Evolutionary conservation across 163 green algal species (phyloP).

Genomic region (Coccomyxa subellipsoidea): DNA sequence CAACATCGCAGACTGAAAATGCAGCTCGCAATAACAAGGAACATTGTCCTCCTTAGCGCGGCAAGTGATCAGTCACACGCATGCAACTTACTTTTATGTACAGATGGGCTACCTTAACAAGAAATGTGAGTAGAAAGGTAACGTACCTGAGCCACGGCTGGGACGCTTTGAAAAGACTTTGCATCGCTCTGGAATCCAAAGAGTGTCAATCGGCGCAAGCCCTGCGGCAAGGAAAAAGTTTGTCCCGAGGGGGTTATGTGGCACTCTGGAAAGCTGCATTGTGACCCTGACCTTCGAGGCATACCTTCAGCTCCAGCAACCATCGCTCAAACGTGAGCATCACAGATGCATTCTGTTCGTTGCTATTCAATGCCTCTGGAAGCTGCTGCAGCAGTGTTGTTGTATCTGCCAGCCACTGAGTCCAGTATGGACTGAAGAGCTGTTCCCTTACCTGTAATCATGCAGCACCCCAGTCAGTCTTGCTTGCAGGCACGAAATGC

Average conservation of each 20-base stretch:
- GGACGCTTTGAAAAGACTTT: slow-evolving; percentile 55
- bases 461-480: neutral
- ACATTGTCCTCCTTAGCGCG: no score
- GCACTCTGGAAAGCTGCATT: no score
- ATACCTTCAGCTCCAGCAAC: slow-evolving; percentile 79
- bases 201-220: slow-evolving; percentile 75
- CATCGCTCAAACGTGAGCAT: slow-evolving; percentile 75
- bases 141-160: slow-evolving; percentile 32
- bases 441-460: slow-evolving; percentile 49
- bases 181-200: slow-evolving; percentile 75
- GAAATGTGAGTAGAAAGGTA: no score
- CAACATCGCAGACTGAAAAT: no score
- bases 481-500: no score
- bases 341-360: slow-evolving; percentile 30
- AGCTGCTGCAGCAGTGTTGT: slow-evolving; percentile 45
- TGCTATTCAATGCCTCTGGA: slow-evolving; percentile 32
- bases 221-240: slow-evolving; percentile 27
- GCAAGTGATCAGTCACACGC: no score
- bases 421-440: slow-evolving; percentile 75
- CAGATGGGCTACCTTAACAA: no score
- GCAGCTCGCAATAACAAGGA: no score
- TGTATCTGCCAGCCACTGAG: slow-evolving; percentile 70
- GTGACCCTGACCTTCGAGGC: neutral
- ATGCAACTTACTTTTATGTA: no score
- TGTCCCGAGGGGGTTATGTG: no score